Conservation (phyloP, 176 grass and related monocot species). For the Tillandsia leiboldiana region DNA sequence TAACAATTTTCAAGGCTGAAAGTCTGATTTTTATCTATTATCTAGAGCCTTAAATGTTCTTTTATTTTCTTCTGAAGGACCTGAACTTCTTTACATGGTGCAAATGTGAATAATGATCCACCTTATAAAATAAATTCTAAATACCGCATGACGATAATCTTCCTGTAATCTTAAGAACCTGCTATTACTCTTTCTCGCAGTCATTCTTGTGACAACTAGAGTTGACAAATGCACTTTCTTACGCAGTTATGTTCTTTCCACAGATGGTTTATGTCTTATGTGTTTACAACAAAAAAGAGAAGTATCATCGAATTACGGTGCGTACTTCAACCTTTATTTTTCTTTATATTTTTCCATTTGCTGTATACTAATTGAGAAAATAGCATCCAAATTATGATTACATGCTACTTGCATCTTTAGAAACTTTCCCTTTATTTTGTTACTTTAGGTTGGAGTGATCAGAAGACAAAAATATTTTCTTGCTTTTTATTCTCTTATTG, state of each 20-base stretch:
- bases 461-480: background rate
- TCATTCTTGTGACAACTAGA: background rate
- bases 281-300: conserved; percentile 97
- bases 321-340: background rate
- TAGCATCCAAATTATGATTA: too few relatives aligned
- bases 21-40: too few relatives aligned
- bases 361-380: too few relatives aligned
- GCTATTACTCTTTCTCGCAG: background rate
- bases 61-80: too few relatives aligned
- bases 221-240: background rate
- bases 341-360: background rate
- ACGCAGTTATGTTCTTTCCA: conserved; percentile 2
- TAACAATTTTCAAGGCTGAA: too few relatives aligned
- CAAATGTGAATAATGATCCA: too few relatives aligned
- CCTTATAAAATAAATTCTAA: too few relatives aligned
- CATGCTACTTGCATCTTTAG: too few relatives aligned
- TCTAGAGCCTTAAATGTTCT: too few relatives aligned
- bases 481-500: background rate
- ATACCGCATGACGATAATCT: too few relatives aligned
- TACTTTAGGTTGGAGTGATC: too few relatives aligned
- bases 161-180: background rate
- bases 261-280: conserved; percentile 91
- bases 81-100: too few relatives aligned
- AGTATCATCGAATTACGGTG: conserved; percentile 75
- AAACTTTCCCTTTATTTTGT: background rate